Evolutionary conservation across 1,139 yeast genomes (phyloP).

Genomic region (Diutina scorzettiae): DNA sequence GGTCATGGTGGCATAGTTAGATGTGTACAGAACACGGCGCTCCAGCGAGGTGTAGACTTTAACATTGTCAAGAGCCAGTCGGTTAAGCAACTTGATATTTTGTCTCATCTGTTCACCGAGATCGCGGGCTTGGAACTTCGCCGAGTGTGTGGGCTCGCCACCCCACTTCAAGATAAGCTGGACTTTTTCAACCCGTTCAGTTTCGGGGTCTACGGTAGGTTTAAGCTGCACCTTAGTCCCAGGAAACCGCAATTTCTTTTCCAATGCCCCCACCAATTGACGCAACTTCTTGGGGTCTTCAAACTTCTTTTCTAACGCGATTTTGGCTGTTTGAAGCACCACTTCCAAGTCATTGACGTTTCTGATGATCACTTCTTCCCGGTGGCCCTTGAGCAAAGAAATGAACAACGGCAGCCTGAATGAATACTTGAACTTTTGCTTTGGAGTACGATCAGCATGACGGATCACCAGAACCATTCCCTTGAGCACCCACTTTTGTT

Average conservation of each 20-base stretch:
- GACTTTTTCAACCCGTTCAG: conserved; percentile 74
- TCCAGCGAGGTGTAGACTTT: conserved; percentile 87
- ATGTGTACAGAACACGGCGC: conserved; percentile 86
- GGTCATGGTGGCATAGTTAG: conserved; percentile 78
- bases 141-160: conserved; percentile 98
- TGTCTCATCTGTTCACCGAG: conserved; percentile 93
- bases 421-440: conserved; percentile 93
- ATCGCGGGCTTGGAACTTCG: conserved; percentile 87
- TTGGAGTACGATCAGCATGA: conserved; percentile 99
- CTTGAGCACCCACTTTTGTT: conserved; percentile 94
- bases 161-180: conserved; percentile 98
- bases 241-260: conserved; percentile 80
- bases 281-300: conserved; percentile 72
- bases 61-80: conserved; percentile 74
- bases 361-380: conserved; percentile 89
- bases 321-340: conserved; percentile 72
- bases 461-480: conserved; percentile 87
- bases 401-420: conserved; percentile 82
- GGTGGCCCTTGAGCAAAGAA: conserved; percentile 83
- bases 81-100: conserved; percentile 75
- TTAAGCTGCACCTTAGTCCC: conserved; percentile 96
- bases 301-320: conserved; percentile 65
- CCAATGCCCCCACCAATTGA: conserved; percentile 72
- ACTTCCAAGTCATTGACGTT: conserved; percentile 78
- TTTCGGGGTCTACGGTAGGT: conserved; percentile 61